Evolutionary conservation across 371 early-diverging fungal genomes (phyloP).

Genomic region (Saksenaea vasiformis): DNA sequence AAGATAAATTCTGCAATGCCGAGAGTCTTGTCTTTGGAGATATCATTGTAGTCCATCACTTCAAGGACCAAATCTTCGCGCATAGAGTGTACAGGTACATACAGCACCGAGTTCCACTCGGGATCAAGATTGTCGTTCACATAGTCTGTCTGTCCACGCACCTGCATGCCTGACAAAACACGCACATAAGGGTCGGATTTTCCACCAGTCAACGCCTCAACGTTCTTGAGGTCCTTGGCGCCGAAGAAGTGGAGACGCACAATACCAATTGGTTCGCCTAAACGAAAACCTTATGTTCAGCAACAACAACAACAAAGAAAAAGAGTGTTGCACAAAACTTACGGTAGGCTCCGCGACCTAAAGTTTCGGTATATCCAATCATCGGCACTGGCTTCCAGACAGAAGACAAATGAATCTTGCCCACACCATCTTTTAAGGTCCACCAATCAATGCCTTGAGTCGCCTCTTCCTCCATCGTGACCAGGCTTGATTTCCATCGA

Average conservation of each 20-base stretch:
- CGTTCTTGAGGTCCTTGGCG: slow-evolving; percentile 76
- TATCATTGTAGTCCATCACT: slow-evolving; percentile 77
- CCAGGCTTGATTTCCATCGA: slow-evolving; percentile 28
- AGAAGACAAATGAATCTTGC: slow-evolving; percentile 53
- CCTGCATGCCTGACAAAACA: slow-evolving; percentile 64
- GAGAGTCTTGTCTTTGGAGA: slow-evolving; percentile 68
- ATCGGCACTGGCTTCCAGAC: slow-evolving; percentile 63
- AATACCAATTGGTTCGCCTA: slow-evolving; percentile 76
- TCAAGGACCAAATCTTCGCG: slow-evolving; percentile 75
- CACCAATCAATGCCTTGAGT: slow-evolving; percentile 56
- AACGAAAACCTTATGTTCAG: not conserved
- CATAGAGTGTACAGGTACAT: slow-evolving; percentile 69
- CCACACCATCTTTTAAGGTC: slow-evolving; percentile 42
- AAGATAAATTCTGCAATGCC: slow-evolving; percentile 56
- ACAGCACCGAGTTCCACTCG: slow-evolving; percentile 76
- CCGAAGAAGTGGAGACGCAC: slow-evolving; percentile 75
- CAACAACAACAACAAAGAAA: no score
- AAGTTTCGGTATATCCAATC: slow-evolving; percentile 46
- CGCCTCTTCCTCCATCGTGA: slow-evolving; percentile 33
- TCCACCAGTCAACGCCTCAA: slow-evolving; percentile 66
- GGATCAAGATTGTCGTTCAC: slow-evolving; percentile 78
- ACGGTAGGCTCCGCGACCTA: slow-evolving; percentile 44
- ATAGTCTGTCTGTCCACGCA: slow-evolving; percentile 65
- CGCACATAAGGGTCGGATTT: slow-evolving; percentile 87
- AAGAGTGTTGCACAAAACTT: not conserved